Base-by-base conservation (phyloP, 2,329 filamentous ascomycete species). In the Pyrenophora seminiperda region DNA sequence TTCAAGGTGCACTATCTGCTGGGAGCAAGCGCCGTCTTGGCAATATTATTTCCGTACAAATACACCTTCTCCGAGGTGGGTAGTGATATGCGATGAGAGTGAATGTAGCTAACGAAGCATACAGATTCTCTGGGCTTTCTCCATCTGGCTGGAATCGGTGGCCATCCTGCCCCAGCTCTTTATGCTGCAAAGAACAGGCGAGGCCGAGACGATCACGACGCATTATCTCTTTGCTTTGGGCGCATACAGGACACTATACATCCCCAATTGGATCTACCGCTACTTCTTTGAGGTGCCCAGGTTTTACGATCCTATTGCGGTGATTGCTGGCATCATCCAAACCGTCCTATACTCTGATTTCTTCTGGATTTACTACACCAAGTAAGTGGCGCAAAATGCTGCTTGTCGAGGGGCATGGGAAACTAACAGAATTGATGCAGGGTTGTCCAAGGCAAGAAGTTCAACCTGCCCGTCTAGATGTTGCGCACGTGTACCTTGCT, bases 351-450 rank as follows among this genome's bases (percentile, higher is more conserved):
- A 99, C 79, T 96, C 91, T 58, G 94, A 99, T 78, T 99, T 99
- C 80, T 99, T 99, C 83, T 99, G 92, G 82, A 93, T 99, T 68
- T 99, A 99, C 80, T 99, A 97, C 78, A 96, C 88, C 53, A 97
- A 97, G 86, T 87, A 72, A 74, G 7, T 19, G 4, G 19, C 3
- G 14, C 3, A 6, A 22, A 18, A 3, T 17, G 19, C 3, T 33
- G 13, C 13, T 4, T 7, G 6, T 20, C 6, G 17, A 4, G 18
- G 18, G 7, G 10, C 36, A 15, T 11, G 24, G 6, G 15, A 24
- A 20, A 14, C 49, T 39, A 38, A 43, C 40, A 39, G 14, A 50
- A 10, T 6, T 3, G 11, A 20, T 17, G 10, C 33, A 80, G 78
- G 71, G 77, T 81, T 41, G 62, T 81, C 36, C 78, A 81, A 67